These are phyloP conservation scores for Hypoxylon sp. DNA, from an alignment of 2,329 filamentous ascomycete species.

Conservation along the genomic window DNA sequence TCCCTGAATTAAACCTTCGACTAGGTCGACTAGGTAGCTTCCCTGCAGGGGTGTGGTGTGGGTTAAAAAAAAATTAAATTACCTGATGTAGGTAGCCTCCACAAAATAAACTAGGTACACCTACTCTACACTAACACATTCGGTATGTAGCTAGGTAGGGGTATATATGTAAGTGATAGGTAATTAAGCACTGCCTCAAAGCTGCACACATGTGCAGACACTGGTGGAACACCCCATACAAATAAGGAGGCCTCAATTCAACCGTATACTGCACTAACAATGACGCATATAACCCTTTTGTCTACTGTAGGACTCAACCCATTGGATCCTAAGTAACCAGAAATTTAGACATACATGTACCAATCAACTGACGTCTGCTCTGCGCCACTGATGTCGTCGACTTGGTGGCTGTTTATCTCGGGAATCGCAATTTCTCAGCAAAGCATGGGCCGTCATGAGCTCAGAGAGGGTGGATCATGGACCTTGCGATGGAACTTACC, in stretches of 20 bases:
- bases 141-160: no score
- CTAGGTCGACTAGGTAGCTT: no score
- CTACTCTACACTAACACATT: no score
- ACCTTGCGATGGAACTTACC: background rate
- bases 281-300: background rate
- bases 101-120: no score
- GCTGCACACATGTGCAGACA: no score
- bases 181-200: no score
- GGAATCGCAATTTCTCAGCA: background rate
- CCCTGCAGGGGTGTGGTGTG: background rate
- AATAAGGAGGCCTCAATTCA: background rate
- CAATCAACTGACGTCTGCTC: background rate
- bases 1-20: background rate
- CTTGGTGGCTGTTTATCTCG: background rate
- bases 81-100: background rate
- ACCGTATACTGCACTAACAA: background rate
- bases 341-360: no score
- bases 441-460: background rate
- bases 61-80: background rate
- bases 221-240: no score
- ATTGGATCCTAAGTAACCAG: background rate
- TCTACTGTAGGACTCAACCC: background rate
- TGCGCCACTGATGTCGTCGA: slow-evolving; percentile 2
- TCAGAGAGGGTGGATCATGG: slow-evolving; percentile 6
- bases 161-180: no score